phyloP scores from a whole-genome alignment of 352 stramenopile genomes.

The Globisporangium parvum region DNA sequence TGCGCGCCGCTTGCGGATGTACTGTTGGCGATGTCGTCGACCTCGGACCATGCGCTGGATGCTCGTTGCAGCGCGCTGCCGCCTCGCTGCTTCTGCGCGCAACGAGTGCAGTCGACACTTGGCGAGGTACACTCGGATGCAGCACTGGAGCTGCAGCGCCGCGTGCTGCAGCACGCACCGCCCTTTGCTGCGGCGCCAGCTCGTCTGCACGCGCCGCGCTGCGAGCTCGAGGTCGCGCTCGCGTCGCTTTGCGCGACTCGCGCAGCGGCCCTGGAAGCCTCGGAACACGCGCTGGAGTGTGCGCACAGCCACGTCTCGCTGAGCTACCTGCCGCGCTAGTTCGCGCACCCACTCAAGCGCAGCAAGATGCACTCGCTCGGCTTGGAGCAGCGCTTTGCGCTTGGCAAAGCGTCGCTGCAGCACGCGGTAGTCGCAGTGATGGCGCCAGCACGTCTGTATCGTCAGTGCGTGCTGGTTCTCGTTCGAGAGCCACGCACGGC shows the following conservation, averaged over 20 bases:
- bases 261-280: slow-evolving; percentile 24
- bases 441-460: slow-evolving; percentile 25
- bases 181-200: slow-evolving; percentile 39
- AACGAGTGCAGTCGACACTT: slow-evolving; percentile 3
- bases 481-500: slow-evolving; percentile 18
- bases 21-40: slow-evolving; percentile 12
- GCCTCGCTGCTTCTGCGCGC: neutral
- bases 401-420: slow-evolving; percentile 21
- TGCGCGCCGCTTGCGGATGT: slow-evolving; percentile 17
- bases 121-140: slow-evolving; percentile 21
- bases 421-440: slow-evolving; percentile 9
- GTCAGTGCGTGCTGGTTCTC: slow-evolving; percentile 5
- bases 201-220: slow-evolving; percentile 33
- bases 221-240: slow-evolving; percentile 23
- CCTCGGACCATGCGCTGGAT: slow-evolving; percentile 40
- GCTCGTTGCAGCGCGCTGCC: slow-evolving; percentile 14
- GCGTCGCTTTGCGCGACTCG: slow-evolving; percentile 14
- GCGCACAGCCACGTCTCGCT: slow-evolving; percentile 16
- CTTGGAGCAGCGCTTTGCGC: slow-evolving; percentile 23
- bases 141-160: slow-evolving; percentile 35
- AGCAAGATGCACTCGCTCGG: slow-evolving; percentile 17
- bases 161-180: slow-evolving; percentile 34
- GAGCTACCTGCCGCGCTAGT: slow-evolving; percentile 4
- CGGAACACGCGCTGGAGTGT: slow-evolving; percentile 36
- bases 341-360: slow-evolving; percentile 22